These are phyloP conservation scores for Ceratobasidium sp. DNA, from an alignment of 1,284 basidiomycete species.

Conservation along the genomic window DNA sequence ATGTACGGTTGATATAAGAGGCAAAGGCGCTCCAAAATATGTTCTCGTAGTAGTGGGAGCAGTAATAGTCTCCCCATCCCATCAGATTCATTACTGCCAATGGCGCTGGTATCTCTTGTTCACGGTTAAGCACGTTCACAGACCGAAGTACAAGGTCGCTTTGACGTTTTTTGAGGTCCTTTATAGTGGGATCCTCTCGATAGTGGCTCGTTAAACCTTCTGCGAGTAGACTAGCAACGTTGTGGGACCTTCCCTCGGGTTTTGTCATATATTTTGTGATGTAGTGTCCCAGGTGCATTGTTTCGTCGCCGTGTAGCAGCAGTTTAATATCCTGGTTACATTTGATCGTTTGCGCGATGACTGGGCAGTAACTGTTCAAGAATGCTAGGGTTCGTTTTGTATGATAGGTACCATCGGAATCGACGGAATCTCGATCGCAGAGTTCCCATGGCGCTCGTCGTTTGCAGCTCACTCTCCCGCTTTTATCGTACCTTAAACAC, in stretches of 20 bases:
- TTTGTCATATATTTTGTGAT: slow-evolving; percentile 52
- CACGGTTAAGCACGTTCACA: slow-evolving; percentile 34
- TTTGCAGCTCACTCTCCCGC: slow-evolving; percentile 54
- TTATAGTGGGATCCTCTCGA: background rate
- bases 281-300: slow-evolving; percentile 23
- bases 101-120: slow-evolving; percentile 43
- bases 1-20: background rate
- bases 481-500: slow-evolving; percentile 50
- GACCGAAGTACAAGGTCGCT: slow-evolving; percentile 32
- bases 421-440: slow-evolving; percentile 50
- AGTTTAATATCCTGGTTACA: slow-evolving; percentile 58
- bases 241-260: slow-evolving; percentile 50
- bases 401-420: slow-evolving; percentile 10
- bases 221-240: slow-evolving; percentile 46
- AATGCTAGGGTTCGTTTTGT: slow-evolving; percentile 49
- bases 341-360: slow-evolving; percentile 49
- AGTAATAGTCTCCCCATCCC: slow-evolving; percentile 18
- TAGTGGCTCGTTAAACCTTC: background rate
- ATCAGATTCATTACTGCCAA: slow-evolving; percentile 35
- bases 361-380: slow-evolving; percentile 54
- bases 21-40: slow-evolving; percentile 21
- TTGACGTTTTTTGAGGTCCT: background rate
- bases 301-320: slow-evolving; percentile 21
- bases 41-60: slow-evolving; percentile 1
- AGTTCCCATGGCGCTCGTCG: slow-evolving; percentile 55